Conservation (phyloP, 1,284 basidiomycete species). For the Albatrellus sp. region DNA sequence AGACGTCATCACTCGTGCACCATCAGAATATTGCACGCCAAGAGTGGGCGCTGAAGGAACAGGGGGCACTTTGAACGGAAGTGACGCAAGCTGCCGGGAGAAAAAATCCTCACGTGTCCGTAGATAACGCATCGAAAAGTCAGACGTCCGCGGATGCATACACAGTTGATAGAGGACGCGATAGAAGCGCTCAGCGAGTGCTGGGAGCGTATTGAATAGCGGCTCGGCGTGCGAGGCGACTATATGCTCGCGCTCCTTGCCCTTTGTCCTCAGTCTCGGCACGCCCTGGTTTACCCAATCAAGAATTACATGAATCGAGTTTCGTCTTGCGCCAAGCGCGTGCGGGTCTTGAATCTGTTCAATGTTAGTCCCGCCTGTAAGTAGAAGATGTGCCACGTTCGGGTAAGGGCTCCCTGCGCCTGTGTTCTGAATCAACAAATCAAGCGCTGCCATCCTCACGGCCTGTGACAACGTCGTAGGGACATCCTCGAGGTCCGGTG, state of each 20-base stretch:
- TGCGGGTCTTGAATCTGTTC: slow-evolving; percentile 65
- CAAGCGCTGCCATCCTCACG: slow-evolving; percentile 71
- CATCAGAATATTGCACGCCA: slow-evolving; percentile 61
- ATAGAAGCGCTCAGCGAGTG: slow-evolving; percentile 80
- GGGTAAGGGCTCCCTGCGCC: slow-evolving; percentile 54
- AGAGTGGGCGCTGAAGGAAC: slow-evolving; percentile 41
- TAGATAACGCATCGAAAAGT: slow-evolving; percentile 78
- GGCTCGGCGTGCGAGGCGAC: slow-evolving; percentile 28
- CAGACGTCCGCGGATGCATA: slow-evolving; percentile 74
- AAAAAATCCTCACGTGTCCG: slow-evolving; percentile 88
- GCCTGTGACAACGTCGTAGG: slow-evolving; percentile 49
- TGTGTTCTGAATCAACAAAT: slow-evolving; percentile 78
- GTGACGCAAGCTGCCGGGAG: slow-evolving; percentile 64
- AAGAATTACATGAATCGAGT: slow-evolving; percentile 75
- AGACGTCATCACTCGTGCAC: slow-evolving; percentile 62
- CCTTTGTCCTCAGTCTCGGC: slow-evolving; percentile 35
- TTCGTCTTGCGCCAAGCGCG: slow-evolving; percentile 55
- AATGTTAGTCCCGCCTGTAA: slow-evolving; percentile 55
- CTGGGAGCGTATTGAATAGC: slow-evolving; percentile 60
- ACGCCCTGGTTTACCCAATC: slow-evolving; percentile 66
- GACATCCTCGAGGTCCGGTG: slow-evolving; percentile 36
- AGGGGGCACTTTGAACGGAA: slow-evolving; percentile 52
- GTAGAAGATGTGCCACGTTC: slow-evolving; percentile 82
- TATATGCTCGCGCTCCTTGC: slow-evolving; percentile 26
- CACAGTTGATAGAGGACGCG: slow-evolving; percentile 80